Percentiles rank a stretch among this genome's conserved stretches.
These are phyloP conservation scores for Zangia roseola DNA, from an alignment of 768 basidiomycete genomes.

Conservation along the genomic window DNA sequence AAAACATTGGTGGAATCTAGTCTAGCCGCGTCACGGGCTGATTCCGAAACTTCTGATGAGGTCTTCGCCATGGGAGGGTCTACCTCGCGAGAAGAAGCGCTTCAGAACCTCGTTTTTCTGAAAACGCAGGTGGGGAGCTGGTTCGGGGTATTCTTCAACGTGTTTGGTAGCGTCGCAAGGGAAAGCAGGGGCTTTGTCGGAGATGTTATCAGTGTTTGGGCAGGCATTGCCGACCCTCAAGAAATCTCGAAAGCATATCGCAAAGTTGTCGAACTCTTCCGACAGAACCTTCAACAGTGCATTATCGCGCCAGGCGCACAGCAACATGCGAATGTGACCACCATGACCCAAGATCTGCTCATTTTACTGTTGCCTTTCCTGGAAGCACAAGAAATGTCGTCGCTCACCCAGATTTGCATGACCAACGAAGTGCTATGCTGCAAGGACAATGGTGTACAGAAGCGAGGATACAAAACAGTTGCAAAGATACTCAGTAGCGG, in stretches of 20 bases:
- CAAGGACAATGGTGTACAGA: constrained; percentile 87
- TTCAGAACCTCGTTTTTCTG: constrained; percentile 68
- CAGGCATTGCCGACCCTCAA: constrained; percentile 72
- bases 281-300: constrained; percentile 53
- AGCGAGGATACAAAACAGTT: constrained; percentile 90
- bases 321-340: constrained; percentile 44
- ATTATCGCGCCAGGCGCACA: constrained; percentile 32
- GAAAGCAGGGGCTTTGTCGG: constrained; percentile 78
- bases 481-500: constrained; percentile 67
- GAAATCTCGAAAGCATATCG: constrained; percentile 79
- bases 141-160: constrained; percentile 94
- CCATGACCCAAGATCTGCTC: constrained; percentile 81
- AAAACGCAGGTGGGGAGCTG: constrained; percentile 84
- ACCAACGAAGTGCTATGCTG: constrained; percentile 65
- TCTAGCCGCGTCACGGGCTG: constrained; percentile 43
- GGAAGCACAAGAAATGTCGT: constrained; percentile 54
- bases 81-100: constrained; percentile 59
- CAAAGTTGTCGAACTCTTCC: constrained; percentile 74
- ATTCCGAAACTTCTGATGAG: constrained; percentile 30
- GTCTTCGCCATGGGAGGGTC: constrained; percentile 22
- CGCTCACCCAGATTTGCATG: constrained; percentile 71
- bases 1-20: constrained; percentile 83
- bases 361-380: constrained; percentile 80
- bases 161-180: constrained; percentile 83
- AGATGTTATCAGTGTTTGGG: constrained; percentile 87